These are phyloP conservation scores for Fusarium sulawesiense DNA, from an alignment of 2,329 filamentous ascomycete genomes.

Conservation along the genomic window DNA sequence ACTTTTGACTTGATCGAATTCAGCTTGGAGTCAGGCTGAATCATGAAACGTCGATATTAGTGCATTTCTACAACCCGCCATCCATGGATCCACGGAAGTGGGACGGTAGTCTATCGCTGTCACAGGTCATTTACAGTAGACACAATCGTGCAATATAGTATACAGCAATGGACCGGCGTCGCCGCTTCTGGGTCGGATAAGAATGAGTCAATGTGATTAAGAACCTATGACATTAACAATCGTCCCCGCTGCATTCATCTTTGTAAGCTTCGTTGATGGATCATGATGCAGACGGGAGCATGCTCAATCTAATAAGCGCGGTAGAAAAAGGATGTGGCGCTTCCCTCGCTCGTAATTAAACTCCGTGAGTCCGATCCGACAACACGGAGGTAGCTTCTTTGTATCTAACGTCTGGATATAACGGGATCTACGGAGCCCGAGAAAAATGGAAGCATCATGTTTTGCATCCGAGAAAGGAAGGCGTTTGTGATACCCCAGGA, in stretches of 20 bases:
- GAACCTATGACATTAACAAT: background rate
- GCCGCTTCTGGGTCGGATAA: constrained; percentile 23
- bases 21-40: constrained; percentile 15
- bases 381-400: constrained; percentile 20
- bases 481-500: constrained; percentile 2
- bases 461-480: constrained; percentile 35
- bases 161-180: constrained; percentile 15
- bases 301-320: background rate
- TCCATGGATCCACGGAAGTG: constrained; percentile 5
- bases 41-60: constrained; percentile 37
- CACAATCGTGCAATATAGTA: background rate
- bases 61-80: constrained; percentile 5
- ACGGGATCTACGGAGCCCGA: constrained; percentile 27
- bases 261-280: constrained; percentile 22
- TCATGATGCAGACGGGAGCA: background rate
- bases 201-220: background rate
- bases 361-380: constrained; percentile 44
- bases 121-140: background rate
- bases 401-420: constrained; percentile 14
- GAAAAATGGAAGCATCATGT: background rate
- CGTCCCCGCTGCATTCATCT: constrained; percentile 15
- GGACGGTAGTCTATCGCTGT: constrained; percentile 8
- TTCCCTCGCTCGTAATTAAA: constrained; percentile 39
- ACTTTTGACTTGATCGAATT: constrained; percentile 8
- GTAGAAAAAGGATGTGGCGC: constrained; percentile 21